Base-by-base conservation (phyloP, 176 grass and related monocot species). In the Oryza meyeriana region DNA sequence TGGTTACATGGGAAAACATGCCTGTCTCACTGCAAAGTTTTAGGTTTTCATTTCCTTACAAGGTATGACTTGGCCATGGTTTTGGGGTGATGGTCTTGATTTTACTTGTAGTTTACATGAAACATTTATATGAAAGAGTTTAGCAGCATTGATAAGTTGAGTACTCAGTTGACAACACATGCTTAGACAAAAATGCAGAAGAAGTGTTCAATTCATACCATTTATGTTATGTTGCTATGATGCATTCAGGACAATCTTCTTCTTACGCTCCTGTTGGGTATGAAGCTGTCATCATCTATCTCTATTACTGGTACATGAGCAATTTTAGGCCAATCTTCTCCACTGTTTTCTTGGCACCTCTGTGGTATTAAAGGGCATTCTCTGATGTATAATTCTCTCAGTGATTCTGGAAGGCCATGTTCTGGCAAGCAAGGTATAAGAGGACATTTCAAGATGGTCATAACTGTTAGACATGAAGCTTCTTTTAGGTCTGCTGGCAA, bases 381-480 rank as follows among this genome's bases (percentile, higher is more conserved):
- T 79, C 34, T 83, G 55, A 97, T 85, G 39, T 85, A 74, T 30
- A 91, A n/a, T 41, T 93, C 94, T 80, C 85, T 80, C 55, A 93
- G 14, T 29, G 33, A 74, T 28, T 33, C 44, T 40, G 91, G 86
- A 35, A 97, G 81, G 64, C 73, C 86, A 4, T 76, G 31, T 32
- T 73, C 30, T 33, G 94, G 91, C 45, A 93, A 88, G 40, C 64
- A 71, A 52, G 71, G 31, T 75, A 97, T 83, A 69, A 66, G 77
- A 61, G 88, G 91, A 57, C 91, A 97, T 1, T 85, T 87, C 63
- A 71, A 55, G 20, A 97, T 78, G 12, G 64, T 87, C 25, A 97
- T 62, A 59, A 47, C 48, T 48, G 34, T 80, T 57, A 97, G 81
- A 63, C 73, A 83, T 0, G 71, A 42, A 38, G 81, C 61, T 72